These are phyloP conservation scores for Kickxella alabastrina DNA, from an alignment of 192 early-diverging fungal species.

Conservation along the genomic window DNA sequence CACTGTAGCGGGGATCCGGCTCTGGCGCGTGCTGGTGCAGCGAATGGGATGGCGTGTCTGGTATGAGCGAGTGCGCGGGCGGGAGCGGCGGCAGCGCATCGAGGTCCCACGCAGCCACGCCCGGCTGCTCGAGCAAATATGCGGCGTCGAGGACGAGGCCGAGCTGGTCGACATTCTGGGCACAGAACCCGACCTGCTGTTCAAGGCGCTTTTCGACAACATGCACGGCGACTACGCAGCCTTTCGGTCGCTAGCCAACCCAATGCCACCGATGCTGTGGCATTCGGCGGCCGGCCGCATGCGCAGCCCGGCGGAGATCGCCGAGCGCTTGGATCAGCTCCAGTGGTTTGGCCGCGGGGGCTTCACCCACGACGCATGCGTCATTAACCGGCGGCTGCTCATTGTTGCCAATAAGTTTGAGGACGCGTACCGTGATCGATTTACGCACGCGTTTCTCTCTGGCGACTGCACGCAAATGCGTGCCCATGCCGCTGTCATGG, in stretches of 20 bases:
- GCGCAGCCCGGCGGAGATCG: constrained; percentile 12
- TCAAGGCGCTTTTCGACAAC: constrained; percentile 40
- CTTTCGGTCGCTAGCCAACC: constrained; percentile 15
- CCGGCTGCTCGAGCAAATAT: constrained; percentile 16
- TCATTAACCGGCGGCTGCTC: constrained; percentile 21
- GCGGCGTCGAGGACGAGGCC: constrained; percentile 23
- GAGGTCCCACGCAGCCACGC: constrained; percentile 22
- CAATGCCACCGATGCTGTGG: constrained; percentile 3
- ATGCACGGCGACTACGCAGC: constrained; percentile 20
- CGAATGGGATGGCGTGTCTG: constrained; percentile 41
- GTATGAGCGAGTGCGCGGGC: constrained; percentile 24
- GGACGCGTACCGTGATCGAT: constrained; percentile 13
- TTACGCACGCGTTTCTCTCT: constrained; percentile 11
- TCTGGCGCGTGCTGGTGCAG: constrained; percentile 35
- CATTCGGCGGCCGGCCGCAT: background rate
- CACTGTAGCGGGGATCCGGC: constrained; percentile 19
- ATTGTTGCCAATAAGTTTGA: constrained; percentile 26
- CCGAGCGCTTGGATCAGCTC: constrained; percentile 45
- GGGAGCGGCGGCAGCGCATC: constrained; percentile 23
- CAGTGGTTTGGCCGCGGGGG: constrained; percentile 42
- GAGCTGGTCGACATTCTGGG: constrained; percentile 25
- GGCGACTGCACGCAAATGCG: constrained; percentile 24
- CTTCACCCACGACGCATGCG: constrained; percentile 10
- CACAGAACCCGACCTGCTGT: constrained; percentile 35
- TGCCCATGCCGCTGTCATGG: constrained; percentile 16